Base-by-base conservation (phyloP, 495 filamentous ascomycete genomes). In the Evernia prunastri region DNA sequence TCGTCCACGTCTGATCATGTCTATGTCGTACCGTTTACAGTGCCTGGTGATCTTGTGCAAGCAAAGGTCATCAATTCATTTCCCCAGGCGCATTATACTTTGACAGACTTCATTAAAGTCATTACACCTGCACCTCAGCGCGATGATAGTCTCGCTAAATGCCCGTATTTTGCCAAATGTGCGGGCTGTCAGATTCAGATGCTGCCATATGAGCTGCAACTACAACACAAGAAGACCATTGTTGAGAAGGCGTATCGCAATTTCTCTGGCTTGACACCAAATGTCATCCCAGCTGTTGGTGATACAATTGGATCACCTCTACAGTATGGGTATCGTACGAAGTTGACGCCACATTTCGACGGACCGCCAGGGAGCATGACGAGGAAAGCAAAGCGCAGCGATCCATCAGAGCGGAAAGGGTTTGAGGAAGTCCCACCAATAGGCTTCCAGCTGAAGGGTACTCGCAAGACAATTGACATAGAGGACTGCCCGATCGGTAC, bases 401-500 rank as follows among this genome's bases (percentile, higher is more conserved):
- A 67, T 60, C 62, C 29, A 20, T 45, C 63, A 33, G 68, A 70
- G 29, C 69, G 74, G 17, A 81, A 79, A 67, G 70, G 75, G 33
- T 71, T 74, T 45, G 75, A 79, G 63, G 71, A 80, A 60, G 79
- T 87, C 6, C 94, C 94, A 0, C 80, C 89, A 6, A 92, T 98
- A 72, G 94, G 94, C n/a, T 98, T 95, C 75, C 91, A 87, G 73
- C 79, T 80, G 59, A 97, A 97, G 73, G 87, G 87, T 23, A 82
- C 79, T 27, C 77, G 85, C 53, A 77, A 75, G 53, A 89, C 90
- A 20, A 74, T 98, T 58, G 94, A 98, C 73, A 96, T 98, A 62
- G 94, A 98, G 72, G 94, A 98, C 71, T 98, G 94, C 69, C 94
- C 94, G 8, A 91, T 98, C 67, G 94, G 89, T 33, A 97, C 94